These are phyloP conservation scores for Rhododendron vialii DNA, from an alignment of 148 eudicot species.

Conservation along the genomic window DNA sequence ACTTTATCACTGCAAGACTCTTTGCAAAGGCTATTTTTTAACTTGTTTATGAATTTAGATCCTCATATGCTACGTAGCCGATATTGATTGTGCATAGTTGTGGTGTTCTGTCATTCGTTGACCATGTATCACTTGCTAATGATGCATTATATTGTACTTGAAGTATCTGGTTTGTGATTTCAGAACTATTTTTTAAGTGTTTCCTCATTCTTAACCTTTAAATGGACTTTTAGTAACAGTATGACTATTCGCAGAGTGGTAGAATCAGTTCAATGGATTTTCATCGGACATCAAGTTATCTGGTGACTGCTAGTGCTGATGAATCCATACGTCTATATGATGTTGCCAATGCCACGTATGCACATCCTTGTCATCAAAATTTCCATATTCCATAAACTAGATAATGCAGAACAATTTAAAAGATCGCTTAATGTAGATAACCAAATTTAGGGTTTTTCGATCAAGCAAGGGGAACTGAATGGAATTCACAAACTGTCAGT, in stretches of 20 bases:
- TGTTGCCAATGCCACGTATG: constrained; percentile 86
- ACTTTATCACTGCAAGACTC: not conserved
- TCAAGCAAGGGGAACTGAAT: not conserved
- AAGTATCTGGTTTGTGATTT: not conserved
- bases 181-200: not conserved
- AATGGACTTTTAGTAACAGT: not conserved
- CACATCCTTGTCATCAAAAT: constrained; percentile 1
- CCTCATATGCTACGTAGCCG: not conserved
- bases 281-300: constrained; percentile 72
- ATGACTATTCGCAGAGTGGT: constrained; percentile 58
- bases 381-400: not conserved
- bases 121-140: not conserved
- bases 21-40: not conserved
- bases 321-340: constrained; percentile 96
- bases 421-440: not conserved
- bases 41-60: not conserved
- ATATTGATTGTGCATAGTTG: not conserved
- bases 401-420: not conserved
- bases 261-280: constrained; percentile 99
- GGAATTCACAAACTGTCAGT: not conserved
- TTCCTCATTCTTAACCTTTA: not conserved
- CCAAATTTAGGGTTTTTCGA: not conserved
- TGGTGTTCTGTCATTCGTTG: not conserved
- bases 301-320: constrained; percentile 98
- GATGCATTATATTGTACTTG: not conserved